Conservation (phyloP, 371 early-diverging fungal genomes). For the Mucor indicus region DNA sequence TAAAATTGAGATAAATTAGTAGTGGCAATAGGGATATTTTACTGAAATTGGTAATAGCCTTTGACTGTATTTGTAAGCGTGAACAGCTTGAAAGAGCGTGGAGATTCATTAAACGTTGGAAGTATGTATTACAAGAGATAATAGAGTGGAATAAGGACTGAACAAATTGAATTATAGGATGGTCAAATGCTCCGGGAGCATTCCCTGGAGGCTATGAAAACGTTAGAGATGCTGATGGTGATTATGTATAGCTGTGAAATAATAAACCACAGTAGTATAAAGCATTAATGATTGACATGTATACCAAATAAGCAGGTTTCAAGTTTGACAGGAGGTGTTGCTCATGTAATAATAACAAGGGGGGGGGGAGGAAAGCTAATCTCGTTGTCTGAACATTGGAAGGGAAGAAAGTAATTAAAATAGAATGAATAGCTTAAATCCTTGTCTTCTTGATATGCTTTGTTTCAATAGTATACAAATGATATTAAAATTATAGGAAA, state of each 20-base stretch:
- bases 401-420: too few relatives aligned
- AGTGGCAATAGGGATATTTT: not conserved
- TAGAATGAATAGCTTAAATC: too few relatives aligned
- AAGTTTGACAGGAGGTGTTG: too few relatives aligned
- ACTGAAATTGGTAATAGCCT: constrained; percentile 22
- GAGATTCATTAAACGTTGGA: constrained; percentile 38
- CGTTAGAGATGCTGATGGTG: constrained; percentile 43
- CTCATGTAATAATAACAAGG: not conserved
- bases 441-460: too few relatives aligned
- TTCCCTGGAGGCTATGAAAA: constrained; percentile 50
- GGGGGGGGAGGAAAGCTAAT: too few relatives aligned
- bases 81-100: constrained; percentile 40
- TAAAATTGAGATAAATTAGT: constrained; percentile 3
- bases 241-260: constrained; percentile 28
- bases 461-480: too few relatives aligned
- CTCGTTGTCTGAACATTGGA: too few relatives aligned
- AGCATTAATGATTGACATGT: too few relatives aligned
- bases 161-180: constrained; percentile 20
- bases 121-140: constrained; percentile 29
- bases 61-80: constrained; percentile 40
- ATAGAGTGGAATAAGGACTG: too few relatives aligned
- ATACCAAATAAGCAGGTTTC: too few relatives aligned
- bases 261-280: too few relatives aligned
- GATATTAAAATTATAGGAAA: too few relatives aligned
- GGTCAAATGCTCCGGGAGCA: constrained; percentile 48